Conservation (phyloP, 1,284 basidiomycete species). For the Ganoderma sp. region DNA sequence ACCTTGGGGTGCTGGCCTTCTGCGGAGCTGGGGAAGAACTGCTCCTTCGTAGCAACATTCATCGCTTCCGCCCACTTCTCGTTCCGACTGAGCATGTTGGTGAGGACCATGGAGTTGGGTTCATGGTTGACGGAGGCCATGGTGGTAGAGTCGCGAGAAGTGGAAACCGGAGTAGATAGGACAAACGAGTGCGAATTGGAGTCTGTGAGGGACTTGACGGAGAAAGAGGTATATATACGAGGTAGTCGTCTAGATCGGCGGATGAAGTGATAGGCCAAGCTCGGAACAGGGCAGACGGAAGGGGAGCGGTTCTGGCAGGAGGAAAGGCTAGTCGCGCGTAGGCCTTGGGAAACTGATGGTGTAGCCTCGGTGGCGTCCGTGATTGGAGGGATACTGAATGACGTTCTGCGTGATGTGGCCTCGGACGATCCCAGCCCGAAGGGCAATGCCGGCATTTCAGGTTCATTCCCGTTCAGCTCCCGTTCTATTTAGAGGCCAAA, state of each 20-base stretch:
- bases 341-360: slow-evolving; percentile 6
- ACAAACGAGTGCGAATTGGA: neutral
- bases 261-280: neutral
- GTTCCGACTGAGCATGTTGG: slow-evolving; percentile 11
- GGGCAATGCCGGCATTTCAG: neutral
- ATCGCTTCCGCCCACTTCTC: slow-evolving; percentile 12
- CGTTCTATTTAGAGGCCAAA: neutral
- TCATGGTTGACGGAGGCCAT: slow-evolving; percentile 2
- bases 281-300: slow-evolving; percentile 1
- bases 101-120: slow-evolving; percentile 2
- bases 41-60: slow-evolving; percentile 21
- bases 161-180: neutral
- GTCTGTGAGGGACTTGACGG: neutral
- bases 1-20: slow-evolving; percentile 79
- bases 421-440: slow-evolving; percentile 5
- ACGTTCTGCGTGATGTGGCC: neutral
- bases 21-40: slow-evolving; percentile 65
- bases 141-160: neutral
- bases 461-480: neutral
- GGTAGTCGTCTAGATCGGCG: slow-evolving; percentile 3
- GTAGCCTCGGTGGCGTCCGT: neutral
- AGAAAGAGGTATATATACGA: slow-evolving; percentile 1
- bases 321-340: neutral
- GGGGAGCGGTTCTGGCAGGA: slow-evolving; percentile 1
- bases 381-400: slow-evolving; percentile 4